Conservation (phyloP, 371 early-diverging fungal genomes). For the Coemansia sp. region DNA sequence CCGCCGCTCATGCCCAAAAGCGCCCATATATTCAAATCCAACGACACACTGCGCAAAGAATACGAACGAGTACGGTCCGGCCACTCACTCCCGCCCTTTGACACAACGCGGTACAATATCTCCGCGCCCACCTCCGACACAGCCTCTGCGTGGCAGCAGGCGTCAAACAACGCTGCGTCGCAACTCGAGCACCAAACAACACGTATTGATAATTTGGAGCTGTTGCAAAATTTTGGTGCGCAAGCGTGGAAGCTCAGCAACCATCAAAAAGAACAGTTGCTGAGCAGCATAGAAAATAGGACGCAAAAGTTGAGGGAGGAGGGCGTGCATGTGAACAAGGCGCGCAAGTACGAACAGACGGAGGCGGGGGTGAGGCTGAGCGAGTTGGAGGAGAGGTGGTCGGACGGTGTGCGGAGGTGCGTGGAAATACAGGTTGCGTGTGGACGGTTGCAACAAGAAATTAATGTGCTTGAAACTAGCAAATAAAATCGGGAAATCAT, state of each 20-base stretch:
- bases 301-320: constrained; percentile 19
- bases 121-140: constrained; percentile 56
- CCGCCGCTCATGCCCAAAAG: constrained; percentile 38
- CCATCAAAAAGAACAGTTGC: constrained; percentile 66
- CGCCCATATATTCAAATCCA: constrained; percentile 34
- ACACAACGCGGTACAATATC: constrained; percentile 64
- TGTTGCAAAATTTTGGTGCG: constrained; percentile 77
- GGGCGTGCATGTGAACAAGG: constrained; percentile 41
- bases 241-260: constrained; percentile 85
- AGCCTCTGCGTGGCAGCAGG: constrained; percentile 59
- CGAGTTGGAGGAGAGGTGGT: constrained; percentile 39
- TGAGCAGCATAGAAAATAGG: constrained; percentile 20
- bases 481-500: not conserved
- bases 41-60: constrained; percentile 60
- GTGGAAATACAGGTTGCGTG: constrained; percentile 45
- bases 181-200: constrained; percentile 82
- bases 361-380: constrained; percentile 37
- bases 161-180: constrained; percentile 77
- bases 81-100: constrained; percentile 59
- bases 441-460: constrained; percentile 19
- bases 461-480: not conserved
- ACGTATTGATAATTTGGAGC: constrained; percentile 78
- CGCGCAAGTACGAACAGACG: constrained; percentile 47
- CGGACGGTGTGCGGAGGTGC: constrained; percentile 41
- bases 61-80: constrained; percentile 63